Base-by-base conservation (phyloP, 78 protist species). In the Polysphondylium violaceum region DNA sequence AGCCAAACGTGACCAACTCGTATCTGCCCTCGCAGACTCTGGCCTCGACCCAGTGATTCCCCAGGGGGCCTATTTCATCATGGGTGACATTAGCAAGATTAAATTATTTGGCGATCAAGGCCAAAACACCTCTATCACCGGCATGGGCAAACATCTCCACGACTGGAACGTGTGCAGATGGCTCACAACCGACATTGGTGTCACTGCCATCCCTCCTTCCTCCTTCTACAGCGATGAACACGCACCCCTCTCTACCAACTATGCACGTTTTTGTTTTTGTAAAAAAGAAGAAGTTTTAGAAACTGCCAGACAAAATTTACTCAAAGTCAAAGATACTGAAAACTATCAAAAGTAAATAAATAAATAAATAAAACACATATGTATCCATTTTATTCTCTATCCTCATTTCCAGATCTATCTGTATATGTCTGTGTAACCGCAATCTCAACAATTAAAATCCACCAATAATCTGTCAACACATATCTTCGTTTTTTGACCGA, bases 151-250 rank as follows among this genome's bases (percentile, higher is more conserved):
- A 33, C 72, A 76, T 67, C 65, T 87, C 16, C 77, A 79, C 44
- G 87, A 90, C 59, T 91, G 86, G 87, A 75, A 81, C 27, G 64
- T 91, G 0, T 60, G 87, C 36, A 69, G 97, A 33, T 95, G 97
- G 96, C n/a, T 97, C 21, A 90, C 96, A n/a, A 75, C 74, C 2
- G 96, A 94, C 12, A 72, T 86, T 27, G 95, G 96, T 38, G 93
- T 97, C 2, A 64, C 96, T 0, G 94, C 94, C 3, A 94, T 97
- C 16, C 98, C 98, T 6, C 86, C 93, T 0, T 25, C 77, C n/a
- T 88, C 94, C 6, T 97, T 95, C 86, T 97, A 87, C 95, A 31
- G 61, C 60, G 88, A 85, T 19, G 93, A 79, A 11, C 51, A 83
- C 59, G 41, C 61, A 33, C 33, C 75, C 6, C 58, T 58, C 3